Conservation (phyloP, 2,329 filamentous ascomycete genomes). For the Lecanosticta acicola region DNA sequence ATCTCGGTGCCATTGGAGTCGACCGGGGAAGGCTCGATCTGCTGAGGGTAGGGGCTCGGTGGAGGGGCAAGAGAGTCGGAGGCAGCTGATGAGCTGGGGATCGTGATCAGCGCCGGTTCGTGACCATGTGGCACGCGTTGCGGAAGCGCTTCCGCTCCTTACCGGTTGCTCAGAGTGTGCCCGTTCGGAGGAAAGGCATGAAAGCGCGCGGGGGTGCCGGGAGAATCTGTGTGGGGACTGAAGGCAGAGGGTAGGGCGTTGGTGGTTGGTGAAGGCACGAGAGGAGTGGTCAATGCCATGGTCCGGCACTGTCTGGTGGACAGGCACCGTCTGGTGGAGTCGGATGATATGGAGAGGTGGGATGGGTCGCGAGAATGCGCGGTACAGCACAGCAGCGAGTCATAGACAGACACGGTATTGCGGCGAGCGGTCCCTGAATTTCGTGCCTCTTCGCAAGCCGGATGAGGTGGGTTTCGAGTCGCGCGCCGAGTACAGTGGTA, state of each 20-base stretch:
- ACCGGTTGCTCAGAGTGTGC: conserved; percentile 32
- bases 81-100: conserved; percentile 40
- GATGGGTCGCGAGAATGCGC: neutral
- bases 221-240: conserved; percentile 48
- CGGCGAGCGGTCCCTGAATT: too few species aligned
- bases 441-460: too few species aligned
- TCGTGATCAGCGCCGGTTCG: conserved; percentile 11
- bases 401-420: too few species aligned
- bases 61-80: conserved; percentile 45
- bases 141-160: conserved; percentile 25
- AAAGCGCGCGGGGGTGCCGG: conserved; percentile 45
- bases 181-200: conserved; percentile 33
- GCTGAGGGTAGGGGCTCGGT: conserved; percentile 54
- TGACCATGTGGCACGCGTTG: neutral
- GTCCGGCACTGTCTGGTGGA: conserved; percentile 1
- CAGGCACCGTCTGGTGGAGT: conserved; percentile 4
- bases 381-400: conserved; percentile 4
- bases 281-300: conserved; percentile 34
- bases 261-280: conserved; percentile 40
- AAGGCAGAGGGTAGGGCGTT: conserved; percentile 42
- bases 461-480: too few species aligned
- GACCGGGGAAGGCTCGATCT: conserved; percentile 73
- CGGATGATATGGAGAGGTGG: neutral
- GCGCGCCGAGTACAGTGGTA: too few species aligned
- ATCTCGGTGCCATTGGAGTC: conserved; percentile 85